Evolutionary conservation across 768 basidiomycete genomes (phyloP), one percentile per base, ranked within the genome.

Genomic region (Epithele typhae): DNA sequence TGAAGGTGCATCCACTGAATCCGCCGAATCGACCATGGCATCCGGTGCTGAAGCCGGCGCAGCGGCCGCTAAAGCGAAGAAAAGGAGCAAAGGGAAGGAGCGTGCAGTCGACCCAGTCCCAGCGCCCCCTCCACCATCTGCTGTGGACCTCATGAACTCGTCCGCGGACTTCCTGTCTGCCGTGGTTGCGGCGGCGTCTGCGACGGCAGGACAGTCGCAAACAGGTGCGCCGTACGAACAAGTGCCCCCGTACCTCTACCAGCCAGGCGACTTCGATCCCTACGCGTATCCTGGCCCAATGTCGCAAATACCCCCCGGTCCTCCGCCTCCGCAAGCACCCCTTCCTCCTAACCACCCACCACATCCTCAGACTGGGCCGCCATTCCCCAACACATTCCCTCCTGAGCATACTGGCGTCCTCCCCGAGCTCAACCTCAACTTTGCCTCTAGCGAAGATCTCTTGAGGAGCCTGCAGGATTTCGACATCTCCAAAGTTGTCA

Each of bases 391-490:
- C 51, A 19, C 46, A 9, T 40, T 43, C 11, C 46, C 53, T 25
- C 44, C 30, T 1, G 44, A 48, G 14, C 34, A 21, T 7, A 49
- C 59, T 43, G 41, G 64, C 56, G 48, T 49, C 21, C 50, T 68
- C 33, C 65, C 68, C 14, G 71, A 69, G 21, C 59, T 74, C n/a
- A 63, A 61, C 22, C 59, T 74, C n/a, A 63, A 61, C 22, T 68
- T 68, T 45, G 71, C 73, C 11, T 83, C 83, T 21, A 85, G 79
- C 56, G 87, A 90, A 39, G 84, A 87, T 49, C 76, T 90, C 37
- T 66, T 89, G 36, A 84, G 81, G 25, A 80, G 79, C 10, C 64
- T 90, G 40, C 86, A 89, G 60, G 79, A 82, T 39, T 68, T 89
- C 50, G 87, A 90, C 54, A 70, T 84, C 46, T 73, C 82, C 42